Percentiles rank a stretch among this genome's conserved stretches.
Conservation (phyloP, 495 filamentous ascomycete genomes). For the Symbiotaphrina buchneri region DNA sequence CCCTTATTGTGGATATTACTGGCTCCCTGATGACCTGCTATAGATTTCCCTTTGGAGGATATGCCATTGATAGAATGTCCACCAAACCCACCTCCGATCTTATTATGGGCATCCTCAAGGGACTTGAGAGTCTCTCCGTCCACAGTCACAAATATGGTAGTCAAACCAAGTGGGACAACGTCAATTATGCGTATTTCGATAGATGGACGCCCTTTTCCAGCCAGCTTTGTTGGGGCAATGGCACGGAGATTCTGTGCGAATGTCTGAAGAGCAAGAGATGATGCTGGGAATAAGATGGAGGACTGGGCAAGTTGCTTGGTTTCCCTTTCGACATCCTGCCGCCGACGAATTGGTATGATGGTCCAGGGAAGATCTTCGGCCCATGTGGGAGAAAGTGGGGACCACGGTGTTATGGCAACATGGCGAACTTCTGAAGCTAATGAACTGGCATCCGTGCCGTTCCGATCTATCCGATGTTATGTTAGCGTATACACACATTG, state of each 20-base stretch:
- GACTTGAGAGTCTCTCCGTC: slow-evolving; percentile 50
- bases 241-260: slow-evolving; percentile 40
- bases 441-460: not conserved
- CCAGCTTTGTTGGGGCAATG: slow-evolving; percentile 37
- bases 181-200: slow-evolving; percentile 70
- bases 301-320: slow-evolving; percentile 39
- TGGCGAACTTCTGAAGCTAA: slow-evolving; percentile 21
- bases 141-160: slow-evolving; percentile 65
- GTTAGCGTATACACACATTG: not conserved
- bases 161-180: slow-evolving; percentile 53
- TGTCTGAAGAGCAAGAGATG: slow-evolving; percentile 53
- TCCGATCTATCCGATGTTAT: not conserved
- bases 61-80: slow-evolving; percentile 16
- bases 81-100: slow-evolving; percentile 42
- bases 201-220: slow-evolving; percentile 15
- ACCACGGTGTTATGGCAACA: slow-evolving; percentile 66
- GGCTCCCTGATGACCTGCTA: slow-evolving; percentile 7
- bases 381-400: slow-evolving; percentile 27
- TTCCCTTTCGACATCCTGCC: slow-evolving; percentile 13
- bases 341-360: slow-evolving; percentile 48
- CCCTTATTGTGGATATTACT: slow-evolving; percentile 15
- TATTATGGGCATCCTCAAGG: slow-evolving; percentile 35
- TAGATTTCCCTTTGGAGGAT: slow-evolving; percentile 1
- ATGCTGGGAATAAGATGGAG: slow-evolving; percentile 65
- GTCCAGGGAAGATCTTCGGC: slow-evolving; percentile 57